A percentile compares a stretch with the other conserved stretches of the same genome.
Conservation (phyloP, 2,329 filamentous ascomycete genomes). For the Teratosphaeria gauchensis region DNA sequence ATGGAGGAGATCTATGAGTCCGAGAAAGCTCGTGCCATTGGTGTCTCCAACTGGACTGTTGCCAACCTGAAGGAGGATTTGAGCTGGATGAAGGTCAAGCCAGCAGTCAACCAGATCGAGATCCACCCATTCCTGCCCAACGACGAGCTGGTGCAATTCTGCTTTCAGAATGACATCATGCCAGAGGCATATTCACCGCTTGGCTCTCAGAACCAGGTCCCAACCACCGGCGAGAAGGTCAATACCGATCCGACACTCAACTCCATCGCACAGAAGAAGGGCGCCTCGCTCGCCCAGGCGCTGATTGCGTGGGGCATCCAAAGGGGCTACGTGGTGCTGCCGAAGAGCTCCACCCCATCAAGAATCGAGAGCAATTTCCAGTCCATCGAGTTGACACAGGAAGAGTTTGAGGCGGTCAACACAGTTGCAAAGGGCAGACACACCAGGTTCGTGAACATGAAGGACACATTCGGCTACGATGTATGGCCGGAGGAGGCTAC, state of each 20-base stretch:
- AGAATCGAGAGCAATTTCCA: slow-evolving; percentile 61
- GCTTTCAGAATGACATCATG: slow-evolving; percentile 47
- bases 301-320: slow-evolving; percentile 57
- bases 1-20: slow-evolving; percentile 50
- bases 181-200: slow-evolving; percentile 48
- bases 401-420: slow-evolving; percentile 51
- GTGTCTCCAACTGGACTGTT: slow-evolving; percentile 44
- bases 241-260: slow-evolving; percentile 50
- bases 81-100: slow-evolving; percentile 32
- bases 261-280: slow-evolving; percentile 48
- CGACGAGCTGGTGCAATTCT: slow-evolving; percentile 48
- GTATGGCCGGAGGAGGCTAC: slow-evolving; percentile 40
- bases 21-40: slow-evolving; percentile 46
- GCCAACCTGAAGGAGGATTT: slow-evolving; percentile 35
- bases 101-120: slow-evolving; percentile 40
- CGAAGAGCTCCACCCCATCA: slow-evolving; percentile 58
- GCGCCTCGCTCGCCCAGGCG: slow-evolving; percentile 51
- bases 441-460: slow-evolving; percentile 71
- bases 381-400: slow-evolving; percentile 46
- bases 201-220: slow-evolving; percentile 60
- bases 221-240: slow-evolving; percentile 57
- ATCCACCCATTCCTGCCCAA: slow-evolving; percentile 54
- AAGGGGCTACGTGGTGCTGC: slow-evolving; percentile 57
- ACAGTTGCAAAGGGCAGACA: slow-evolving; percentile 56
- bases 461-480: slow-evolving; percentile 67